A percentile compares a stretch with the other conserved stretches of the same genome.
Conservation (phyloP, 1,284 basidiomycete species). For the Volvariella volvacea region DNA sequence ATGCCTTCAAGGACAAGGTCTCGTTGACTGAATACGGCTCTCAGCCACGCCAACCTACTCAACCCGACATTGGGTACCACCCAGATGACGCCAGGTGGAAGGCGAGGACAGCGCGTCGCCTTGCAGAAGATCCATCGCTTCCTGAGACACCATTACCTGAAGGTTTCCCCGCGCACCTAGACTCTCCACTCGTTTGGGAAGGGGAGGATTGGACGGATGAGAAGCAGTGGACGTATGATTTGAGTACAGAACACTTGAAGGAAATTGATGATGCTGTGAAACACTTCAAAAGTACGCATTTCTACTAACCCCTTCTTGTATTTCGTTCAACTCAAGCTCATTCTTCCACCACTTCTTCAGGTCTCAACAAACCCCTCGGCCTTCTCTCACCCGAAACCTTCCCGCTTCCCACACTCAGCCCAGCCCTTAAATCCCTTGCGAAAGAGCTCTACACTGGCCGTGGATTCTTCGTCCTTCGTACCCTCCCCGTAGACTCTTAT, state of each 20-base stretch:
- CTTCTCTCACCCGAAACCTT: slow-evolving; percentile 26
- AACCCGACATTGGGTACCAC: slow-evolving; percentile 24
- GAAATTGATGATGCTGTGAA: slow-evolving; percentile 26
- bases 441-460: slow-evolving; percentile 29
- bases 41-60: neutral
- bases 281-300: slow-evolving; percentile 18
- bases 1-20: neutral
- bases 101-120: slow-evolving; percentile 21
- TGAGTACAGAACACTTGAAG: slow-evolving; percentile 16
- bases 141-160: slow-evolving; percentile 20
- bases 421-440: slow-evolving; percentile 19
- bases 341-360: slow-evolving; percentile 11
- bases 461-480: slow-evolving; percentile 33
- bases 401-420: slow-evolving; percentile 26
- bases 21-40: neutral
- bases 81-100: slow-evolving; percentile 24
- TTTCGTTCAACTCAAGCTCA: no score
- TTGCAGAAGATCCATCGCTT: slow-evolving; percentile 22
- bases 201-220: slow-evolving; percentile 28
- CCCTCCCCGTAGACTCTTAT: slow-evolving; percentile 29
- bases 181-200: slow-evolving; percentile 28
- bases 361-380: slow-evolving; percentile 21
- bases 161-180: slow-evolving; percentile 23
- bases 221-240: slow-evolving; percentile 25
- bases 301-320: no score